A percentile compares a stretch with the other conserved stretches of the same genome.
Evolutionary conservation across 1,284 basidiomycete genomes (phyloP).

Genomic region (Ustilago esculenta): DNA sequence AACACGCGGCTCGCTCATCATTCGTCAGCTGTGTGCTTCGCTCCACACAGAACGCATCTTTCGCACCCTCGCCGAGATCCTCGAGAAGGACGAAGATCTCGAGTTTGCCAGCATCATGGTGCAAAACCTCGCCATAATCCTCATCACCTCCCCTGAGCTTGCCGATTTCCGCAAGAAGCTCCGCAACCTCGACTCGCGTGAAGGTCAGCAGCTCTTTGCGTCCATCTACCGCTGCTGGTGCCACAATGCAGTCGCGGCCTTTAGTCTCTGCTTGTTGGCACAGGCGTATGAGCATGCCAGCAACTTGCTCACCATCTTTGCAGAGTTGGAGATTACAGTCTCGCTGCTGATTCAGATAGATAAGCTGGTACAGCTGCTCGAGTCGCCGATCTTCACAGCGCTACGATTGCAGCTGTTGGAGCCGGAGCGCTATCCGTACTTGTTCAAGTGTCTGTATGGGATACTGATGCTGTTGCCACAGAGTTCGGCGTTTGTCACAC

Average conservation of each 20-base stretch:
- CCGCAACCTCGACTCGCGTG: conserved; percentile 86
- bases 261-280: conserved; percentile 92
- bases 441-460: conserved; percentile 98
- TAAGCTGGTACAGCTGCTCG: conserved; percentile 96
- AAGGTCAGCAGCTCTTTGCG: conserved; percentile 90
- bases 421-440: conserved; percentile 92
- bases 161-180: conserved; percentile 90
- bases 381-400: conserved; percentile 97
- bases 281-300: conserved; percentile 99
- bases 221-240: conserved; percentile 97
- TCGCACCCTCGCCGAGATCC: conserved; percentile 91
- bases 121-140: conserved; percentile 94
- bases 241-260: conserved; percentile 95
- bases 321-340: conserved; percentile 92
- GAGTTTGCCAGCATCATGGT: conserved; percentile 98
- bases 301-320: conserved; percentile 94
- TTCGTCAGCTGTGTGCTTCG: conserved; percentile 91
- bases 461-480: conserved; percentile 97
- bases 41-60: conserved; percentile 96
- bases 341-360: conserved; percentile 94
- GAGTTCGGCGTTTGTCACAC: conserved; percentile 92
- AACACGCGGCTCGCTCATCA: conserved; percentile 91
- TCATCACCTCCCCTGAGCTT: conserved; percentile 95
- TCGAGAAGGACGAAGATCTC: conserved; percentile 98
- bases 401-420: conserved; percentile 96